Percentiles rank a stretch among this genome's conserved stretches.
Conservation (phyloP, 768 basidiomycete species). For the Pisolithus albus region DNA sequence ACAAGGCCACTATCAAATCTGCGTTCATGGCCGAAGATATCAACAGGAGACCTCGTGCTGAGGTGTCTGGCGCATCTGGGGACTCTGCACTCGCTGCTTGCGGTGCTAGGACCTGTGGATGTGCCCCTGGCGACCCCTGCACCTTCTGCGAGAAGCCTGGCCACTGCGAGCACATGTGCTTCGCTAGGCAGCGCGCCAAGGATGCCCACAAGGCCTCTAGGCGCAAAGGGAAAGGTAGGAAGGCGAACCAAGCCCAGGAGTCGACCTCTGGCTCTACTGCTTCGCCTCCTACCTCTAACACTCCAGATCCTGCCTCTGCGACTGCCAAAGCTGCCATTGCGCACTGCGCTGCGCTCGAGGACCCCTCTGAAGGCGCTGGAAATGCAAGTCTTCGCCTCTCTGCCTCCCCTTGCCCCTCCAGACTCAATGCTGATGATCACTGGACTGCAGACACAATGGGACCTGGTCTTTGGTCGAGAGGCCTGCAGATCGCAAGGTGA, state of each 20-base stretch:
- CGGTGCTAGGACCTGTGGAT: not conserved
- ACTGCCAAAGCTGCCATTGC: not conserved
- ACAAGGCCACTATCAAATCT: too few relatives aligned
- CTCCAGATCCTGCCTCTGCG: not conserved
- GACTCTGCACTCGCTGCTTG: too few relatives aligned
- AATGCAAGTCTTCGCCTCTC: conserved; percentile 7
- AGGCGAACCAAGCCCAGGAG: not conserved
- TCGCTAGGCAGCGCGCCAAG: not conserved
- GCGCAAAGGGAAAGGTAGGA: not conserved
- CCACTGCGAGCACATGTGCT: not conserved
- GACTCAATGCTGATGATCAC: conserved; percentile 4
- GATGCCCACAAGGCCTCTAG: not conserved
- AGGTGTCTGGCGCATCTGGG: too few relatives aligned
- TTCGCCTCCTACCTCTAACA: not conserved
- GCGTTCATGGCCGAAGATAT: too few relatives aligned
- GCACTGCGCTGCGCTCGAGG: not conserved
- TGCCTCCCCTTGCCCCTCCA: not conserved
- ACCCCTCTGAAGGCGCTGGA: not conserved
- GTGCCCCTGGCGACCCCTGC: not conserved
- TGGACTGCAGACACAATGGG: conserved; percentile 24
- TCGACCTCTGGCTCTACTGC: not conserved
- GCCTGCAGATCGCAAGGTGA: too few relatives aligned
- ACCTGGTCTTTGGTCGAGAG: too few relatives aligned
- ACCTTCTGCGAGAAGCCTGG: not conserved
- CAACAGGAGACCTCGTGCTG: too few relatives aligned